Percentiles rank a stretch among this genome's conserved stretches.
phyloP scores from a whole-genome alignment of 2,329 filamentous ascomycete species.

The Xylariales sp. region DNA sequence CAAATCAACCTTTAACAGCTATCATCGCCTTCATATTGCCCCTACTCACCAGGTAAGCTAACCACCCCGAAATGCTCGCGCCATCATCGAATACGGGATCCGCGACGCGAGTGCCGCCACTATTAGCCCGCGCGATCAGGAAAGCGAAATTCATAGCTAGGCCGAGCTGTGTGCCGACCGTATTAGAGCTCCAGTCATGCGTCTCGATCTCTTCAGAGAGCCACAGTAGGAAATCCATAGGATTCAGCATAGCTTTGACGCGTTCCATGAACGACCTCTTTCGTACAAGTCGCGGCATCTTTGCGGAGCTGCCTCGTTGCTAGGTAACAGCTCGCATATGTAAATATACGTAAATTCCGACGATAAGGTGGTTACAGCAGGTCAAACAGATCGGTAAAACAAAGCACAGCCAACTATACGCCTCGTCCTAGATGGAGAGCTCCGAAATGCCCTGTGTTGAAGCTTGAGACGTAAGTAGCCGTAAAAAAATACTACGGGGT shows the following conservation, averaged over 20 bases:
- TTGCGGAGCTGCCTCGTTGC: conserved; percentile 45
- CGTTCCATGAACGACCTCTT: conserved; percentile 83
- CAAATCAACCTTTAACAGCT: background rate
- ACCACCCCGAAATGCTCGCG: conserved; percentile 69
- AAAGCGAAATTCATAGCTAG: conserved; percentile 82
- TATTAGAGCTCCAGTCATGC: conserved; percentile 87
- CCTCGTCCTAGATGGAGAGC: background rate
- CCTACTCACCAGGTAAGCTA: conserved; percentile 64
- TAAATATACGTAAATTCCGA: background rate
- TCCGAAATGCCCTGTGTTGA: conserved; percentile 22
- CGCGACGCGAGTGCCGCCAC: conserved; percentile 62
- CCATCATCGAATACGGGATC: conserved; percentile 90
- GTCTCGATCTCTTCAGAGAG: conserved; percentile 92
- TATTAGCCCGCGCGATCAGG: conserved; percentile 84
- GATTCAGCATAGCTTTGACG: conserved; percentile 82
- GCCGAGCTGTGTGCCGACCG: conserved; percentile 80
- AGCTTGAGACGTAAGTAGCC: background rate
- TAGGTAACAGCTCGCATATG: conserved; percentile 11
- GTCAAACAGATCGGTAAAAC: background rate
- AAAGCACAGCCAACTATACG: background rate
- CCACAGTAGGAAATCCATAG: conserved; percentile 90
- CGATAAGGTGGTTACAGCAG: conserved; percentile 7
- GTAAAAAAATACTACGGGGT: conserved; percentile 37
- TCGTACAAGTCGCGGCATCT: conserved; percentile 82
- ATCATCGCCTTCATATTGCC: background rate